These are phyloP conservation scores for Pisolithus tinctorius DNA, from an alignment of 768 basidiomycete species.

Conservation along the genomic window DNA sequence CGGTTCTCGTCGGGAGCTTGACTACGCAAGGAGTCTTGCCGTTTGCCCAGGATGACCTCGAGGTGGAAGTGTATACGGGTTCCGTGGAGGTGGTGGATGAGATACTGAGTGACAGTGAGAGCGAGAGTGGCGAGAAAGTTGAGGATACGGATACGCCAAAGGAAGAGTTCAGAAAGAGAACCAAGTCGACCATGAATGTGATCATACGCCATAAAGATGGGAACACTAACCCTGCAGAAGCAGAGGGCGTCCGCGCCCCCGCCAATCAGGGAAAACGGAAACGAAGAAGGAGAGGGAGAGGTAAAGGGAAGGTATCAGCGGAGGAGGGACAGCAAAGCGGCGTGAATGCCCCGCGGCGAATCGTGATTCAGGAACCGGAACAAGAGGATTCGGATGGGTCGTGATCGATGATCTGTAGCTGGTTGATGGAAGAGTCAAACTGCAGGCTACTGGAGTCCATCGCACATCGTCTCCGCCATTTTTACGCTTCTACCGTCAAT, in stretches of 20 bases:
- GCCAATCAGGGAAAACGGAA: not conserved
- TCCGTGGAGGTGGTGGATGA: conserved; percentile 76
- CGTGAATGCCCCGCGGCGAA: conserved; percentile 11
- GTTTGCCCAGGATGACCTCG: conserved; percentile 54
- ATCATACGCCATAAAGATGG: conserved; percentile 56
- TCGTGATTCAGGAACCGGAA: conserved; percentile 38
- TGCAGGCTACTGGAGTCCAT: not conserved
- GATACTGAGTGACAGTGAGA: conserved; percentile 36
- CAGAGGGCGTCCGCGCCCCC: not conserved
- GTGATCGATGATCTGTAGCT: conserved; percentile 1
- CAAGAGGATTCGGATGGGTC: conserved; percentile 34
- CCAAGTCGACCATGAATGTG: conserved; percentile 63
- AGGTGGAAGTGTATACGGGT: conserved; percentile 56
- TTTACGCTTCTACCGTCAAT: no score
- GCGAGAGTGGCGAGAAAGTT: conserved; percentile 58
- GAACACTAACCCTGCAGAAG: conserved; percentile 3
- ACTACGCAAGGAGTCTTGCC: conserved; percentile 57
- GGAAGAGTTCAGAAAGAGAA: conserved; percentile 52
- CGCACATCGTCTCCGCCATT: not conserved
- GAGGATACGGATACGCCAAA: conserved; percentile 56
- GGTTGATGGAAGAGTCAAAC: not conserved
- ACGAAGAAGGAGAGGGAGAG: conserved; percentile 7
- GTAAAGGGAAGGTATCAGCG: conserved; percentile 1
- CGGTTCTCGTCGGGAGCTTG: conserved; percentile 62
- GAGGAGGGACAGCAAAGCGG: conserved; percentile 3